These are phyloP conservation scores for Ophiosphaerella korrae DNA, from an alignment of 2,329 filamentous ascomycete species.

Conservation along the genomic window DNA sequence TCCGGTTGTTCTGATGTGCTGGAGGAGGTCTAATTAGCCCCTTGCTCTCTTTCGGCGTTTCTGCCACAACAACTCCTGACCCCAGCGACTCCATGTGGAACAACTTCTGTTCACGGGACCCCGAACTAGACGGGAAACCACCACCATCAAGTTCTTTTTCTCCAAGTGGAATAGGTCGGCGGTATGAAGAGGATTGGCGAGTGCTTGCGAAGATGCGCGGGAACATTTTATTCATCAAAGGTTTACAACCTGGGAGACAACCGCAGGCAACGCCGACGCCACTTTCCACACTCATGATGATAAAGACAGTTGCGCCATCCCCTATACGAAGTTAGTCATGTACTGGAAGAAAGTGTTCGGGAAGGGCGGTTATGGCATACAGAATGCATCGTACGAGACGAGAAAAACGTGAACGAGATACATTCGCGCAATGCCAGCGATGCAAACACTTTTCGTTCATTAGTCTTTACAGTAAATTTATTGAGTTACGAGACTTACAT, in stretches of 20 bases:
- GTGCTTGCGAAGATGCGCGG: conserved; percentile 31
- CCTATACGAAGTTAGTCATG: conserved; percentile 8
- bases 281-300: conserved; percentile 35
- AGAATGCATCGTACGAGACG: conserved; percentile 32
- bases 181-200: conserved; percentile 11
- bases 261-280: conserved; percentile 39
- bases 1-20: neutral
- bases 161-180: neutral
- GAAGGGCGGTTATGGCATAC: conserved; percentile 11
- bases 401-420: conserved; percentile 37
- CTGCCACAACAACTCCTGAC: neutral
- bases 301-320: conserved; percentile 33
- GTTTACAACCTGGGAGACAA: conserved; percentile 41
- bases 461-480: neutral
- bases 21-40: neutral
- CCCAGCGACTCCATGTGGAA: neutral
- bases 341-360: neutral
- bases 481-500: conserved; percentile 19
- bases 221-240: conserved; percentile 32
- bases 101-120: neutral
- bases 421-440: conserved; percentile 36
- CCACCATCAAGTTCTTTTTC: neutral
- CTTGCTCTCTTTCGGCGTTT: neutral
- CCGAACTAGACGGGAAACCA: neutral
- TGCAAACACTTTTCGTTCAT: conserved; percentile 35